These are phyloP conservation scores for Pistacia atlantica DNA, from an alignment of 345 rosid species.

Conservation along the genomic window DNA sequence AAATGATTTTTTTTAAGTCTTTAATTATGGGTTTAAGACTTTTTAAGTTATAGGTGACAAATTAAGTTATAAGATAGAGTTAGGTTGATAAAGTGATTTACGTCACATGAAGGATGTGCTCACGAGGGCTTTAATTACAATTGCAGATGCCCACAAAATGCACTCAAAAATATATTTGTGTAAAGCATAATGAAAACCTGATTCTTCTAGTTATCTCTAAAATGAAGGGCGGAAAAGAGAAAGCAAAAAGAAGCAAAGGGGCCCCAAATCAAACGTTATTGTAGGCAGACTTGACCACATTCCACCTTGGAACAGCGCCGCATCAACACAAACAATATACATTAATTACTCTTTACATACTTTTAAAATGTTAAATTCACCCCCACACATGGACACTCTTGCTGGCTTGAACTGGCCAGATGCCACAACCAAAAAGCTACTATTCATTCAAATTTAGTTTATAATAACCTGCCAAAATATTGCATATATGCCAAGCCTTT, in stretches of 20 bases:
- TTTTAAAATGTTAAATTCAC: background rate
- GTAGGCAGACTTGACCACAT: conserved; percentile 6
- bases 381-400: background rate
- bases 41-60: too few relatives aligned
- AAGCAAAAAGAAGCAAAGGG: background rate
- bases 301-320: background rate
- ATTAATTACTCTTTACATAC: background rate
- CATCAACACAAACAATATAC: background rate
- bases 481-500: too few relatives aligned
- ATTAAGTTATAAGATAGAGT: too few relatives aligned
- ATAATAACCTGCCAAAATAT: background rate
- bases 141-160: too few relatives aligned
- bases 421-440: background rate
- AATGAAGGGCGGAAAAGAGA: background rate
- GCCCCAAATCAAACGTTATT: conserved; percentile 1
- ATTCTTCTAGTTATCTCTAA: too few relatives aligned
- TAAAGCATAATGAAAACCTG: too few relatives aligned
- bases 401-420: conserved; percentile 1
- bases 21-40: too few relatives aligned
- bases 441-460: background rate
- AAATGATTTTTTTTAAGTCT: too few relatives aligned
- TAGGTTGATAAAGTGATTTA: too few relatives aligned
- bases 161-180: too few relatives aligned
- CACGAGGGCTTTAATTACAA: too few relatives aligned
- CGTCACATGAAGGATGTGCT: too few relatives aligned